phyloP scores from a whole-genome alignment of 192 early-diverging fungal species.

The Physocladia obscura region DNA sequence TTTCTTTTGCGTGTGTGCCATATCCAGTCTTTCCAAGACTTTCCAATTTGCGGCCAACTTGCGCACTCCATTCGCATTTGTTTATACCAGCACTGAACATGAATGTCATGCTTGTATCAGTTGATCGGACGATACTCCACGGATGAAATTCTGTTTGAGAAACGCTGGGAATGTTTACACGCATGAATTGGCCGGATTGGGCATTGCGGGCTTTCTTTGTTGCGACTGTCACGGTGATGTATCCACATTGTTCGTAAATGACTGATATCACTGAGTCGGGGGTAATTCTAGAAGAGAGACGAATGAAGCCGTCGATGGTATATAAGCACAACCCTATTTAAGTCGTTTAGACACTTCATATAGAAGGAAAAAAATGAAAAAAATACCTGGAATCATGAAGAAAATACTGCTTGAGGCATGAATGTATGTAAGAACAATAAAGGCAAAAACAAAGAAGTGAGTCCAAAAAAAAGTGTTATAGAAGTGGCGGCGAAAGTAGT shows the following conservation, averaged over 20 bases:
- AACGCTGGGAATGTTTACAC: slow-evolving; percentile 8
- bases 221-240: slow-evolving; percentile 3
- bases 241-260: background rate
- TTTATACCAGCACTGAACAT: background rate
- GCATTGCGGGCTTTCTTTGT: background rate
- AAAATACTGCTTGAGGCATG: slow-evolving; percentile 31
- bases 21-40: background rate
- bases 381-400: slow-evolving; percentile 29
- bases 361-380: background rate
- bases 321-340: slow-evolving; percentile 1
- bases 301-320: background rate
- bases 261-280: background rate
- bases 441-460: slow-evolving; percentile 31
- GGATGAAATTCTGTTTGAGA: slow-evolving; percentile 26
- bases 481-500: slow-evolving; percentile 18
- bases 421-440: slow-evolving; percentile 31
- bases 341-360: background rate
- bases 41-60: background rate
- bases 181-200: slow-evolving; percentile 18
- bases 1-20: background rate
- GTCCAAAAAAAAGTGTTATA: slow-evolving; percentile 35
- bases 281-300: background rate
- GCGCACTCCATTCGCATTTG: background rate
- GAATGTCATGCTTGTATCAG: background rate
- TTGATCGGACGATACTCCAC: slow-evolving; percentile 5